These are phyloP conservation scores for Penicillium simplicissimum DNA, from an alignment of 495 filamentous ascomycete genomes.

Conservation along the genomic window DNA sequence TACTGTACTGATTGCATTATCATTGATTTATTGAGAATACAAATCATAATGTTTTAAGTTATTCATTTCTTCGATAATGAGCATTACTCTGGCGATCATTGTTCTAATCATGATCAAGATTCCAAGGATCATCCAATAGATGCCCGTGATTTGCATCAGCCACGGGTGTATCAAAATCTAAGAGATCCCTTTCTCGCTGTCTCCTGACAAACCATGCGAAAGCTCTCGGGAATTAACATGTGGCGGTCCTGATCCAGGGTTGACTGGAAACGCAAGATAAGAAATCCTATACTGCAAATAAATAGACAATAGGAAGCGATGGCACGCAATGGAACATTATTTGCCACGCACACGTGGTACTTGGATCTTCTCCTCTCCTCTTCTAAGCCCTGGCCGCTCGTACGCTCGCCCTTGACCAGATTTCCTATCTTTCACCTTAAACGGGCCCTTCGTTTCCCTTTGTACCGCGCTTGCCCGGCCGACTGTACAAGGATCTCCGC, in stretches of 20 bases:
- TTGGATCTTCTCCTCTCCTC: no score
- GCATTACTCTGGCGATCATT: neutral
- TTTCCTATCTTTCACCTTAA: neutral
- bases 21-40: neutral
- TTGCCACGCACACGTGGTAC: neutral
- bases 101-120: neutral
- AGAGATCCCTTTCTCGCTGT: neutral
- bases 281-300: neutral
- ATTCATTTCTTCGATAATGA: neutral
- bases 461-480: slow-evolving; percentile 1
- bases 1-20: neutral
- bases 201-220: neutral
- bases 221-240: neutral
- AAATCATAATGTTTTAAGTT: slow-evolving; percentile 1
- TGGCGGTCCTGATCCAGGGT: neutral
- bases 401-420: neutral
- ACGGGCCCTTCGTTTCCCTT: neutral
- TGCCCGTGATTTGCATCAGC: neutral
- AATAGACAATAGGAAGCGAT: no score
- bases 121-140: neutral
- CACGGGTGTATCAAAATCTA: neutral
- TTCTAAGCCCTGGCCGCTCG: neutral
- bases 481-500: slow-evolving; percentile 21
- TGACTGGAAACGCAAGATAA: neutral
- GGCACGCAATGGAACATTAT: neutral